Evolutionary conservation across 1,284 basidiomycete genomes (phyloP).

Genomic region (Quambalaria eucalypti): DNA sequence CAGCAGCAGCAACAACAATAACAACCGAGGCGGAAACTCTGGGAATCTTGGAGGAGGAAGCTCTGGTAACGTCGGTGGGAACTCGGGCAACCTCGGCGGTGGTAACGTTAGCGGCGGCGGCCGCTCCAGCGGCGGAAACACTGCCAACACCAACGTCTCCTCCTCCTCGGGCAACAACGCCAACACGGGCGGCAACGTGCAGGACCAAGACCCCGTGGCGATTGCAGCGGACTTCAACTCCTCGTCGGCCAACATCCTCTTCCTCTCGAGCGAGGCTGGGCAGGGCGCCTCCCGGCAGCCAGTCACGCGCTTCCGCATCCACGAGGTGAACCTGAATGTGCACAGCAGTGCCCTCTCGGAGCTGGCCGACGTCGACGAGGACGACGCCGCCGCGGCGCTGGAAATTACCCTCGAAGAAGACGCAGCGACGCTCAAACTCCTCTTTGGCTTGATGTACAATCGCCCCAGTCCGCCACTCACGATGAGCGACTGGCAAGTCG

Average conservation of each 20-base stretch:
- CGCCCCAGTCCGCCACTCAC: background rate
- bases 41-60: too few species aligned
- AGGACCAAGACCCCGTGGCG: constrained; percentile 4
- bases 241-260: constrained; percentile 4
- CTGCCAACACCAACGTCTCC: too few species aligned
- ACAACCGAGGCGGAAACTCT: too few species aligned
- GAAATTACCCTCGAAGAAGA: background rate
- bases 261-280: constrained; percentile 4
- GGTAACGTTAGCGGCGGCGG: background rate
- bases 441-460: constrained; percentile 10
- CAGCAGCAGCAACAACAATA: background rate
- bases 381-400: background rate
- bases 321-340: constrained; percentile 6
- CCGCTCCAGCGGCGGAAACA: too few species aligned
- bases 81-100: background rate
- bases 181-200: too few species aligned
- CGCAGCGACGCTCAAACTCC: constrained; percentile 6
- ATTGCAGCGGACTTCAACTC: constrained; percentile 5
- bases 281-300: constrained; percentile 7
- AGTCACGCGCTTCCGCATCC: constrained; percentile 6
- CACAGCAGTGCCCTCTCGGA: constrained; percentile 5
- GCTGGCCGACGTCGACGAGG: background rate
- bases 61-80: too few species aligned
- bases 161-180: too few species aligned
- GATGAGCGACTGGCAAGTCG: constrained; percentile 10